These are phyloP conservation scores for Diplodia mutila DNA, from an alignment of 2,329 filamentous ascomycete genomes.

Conservation along the genomic window DNA sequence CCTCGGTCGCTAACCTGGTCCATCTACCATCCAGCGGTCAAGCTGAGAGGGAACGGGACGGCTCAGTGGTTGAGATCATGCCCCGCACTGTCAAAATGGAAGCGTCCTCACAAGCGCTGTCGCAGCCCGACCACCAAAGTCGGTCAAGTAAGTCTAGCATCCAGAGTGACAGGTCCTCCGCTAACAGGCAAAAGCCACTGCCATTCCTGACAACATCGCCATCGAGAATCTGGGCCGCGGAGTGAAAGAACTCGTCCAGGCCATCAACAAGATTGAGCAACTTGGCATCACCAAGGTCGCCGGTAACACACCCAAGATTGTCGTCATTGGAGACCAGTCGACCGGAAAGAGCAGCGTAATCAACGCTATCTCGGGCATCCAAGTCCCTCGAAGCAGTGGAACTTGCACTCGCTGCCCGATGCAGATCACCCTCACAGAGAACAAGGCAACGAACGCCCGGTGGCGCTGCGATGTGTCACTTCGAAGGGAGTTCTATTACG, in stretches of 20 bases:
- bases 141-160: background rate
- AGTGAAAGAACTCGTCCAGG: slow-evolving; percentile 67
- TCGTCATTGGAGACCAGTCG: slow-evolving; percentile 82
- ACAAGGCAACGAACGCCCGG: slow-evolving; percentile 45
- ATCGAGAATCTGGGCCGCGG: slow-evolving; percentile 8
- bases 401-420: slow-evolving; percentile 82
- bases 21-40: slow-evolving; percentile 4
- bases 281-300: slow-evolving; percentile 71
- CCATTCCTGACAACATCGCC: background rate
- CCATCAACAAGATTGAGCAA: slow-evolving; percentile 66
- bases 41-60: background rate
- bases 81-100: background rate
- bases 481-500: slow-evolving; percentile 65
- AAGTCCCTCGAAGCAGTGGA: slow-evolving; percentile 69
- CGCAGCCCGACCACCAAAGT: background rate
- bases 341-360: slow-evolving; percentile 75
- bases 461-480: slow-evolving; percentile 74
- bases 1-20: background rate
- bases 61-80: background rate
- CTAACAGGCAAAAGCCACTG: background rate
- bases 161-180: too few species aligned
- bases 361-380: slow-evolving; percentile 62
- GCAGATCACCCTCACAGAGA: slow-evolving; percentile 71
- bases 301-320: slow-evolving; percentile 74
- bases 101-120: background rate